Evolutionary conservation across 164 flowering plant species (phyloP).

Genomic region (Tinospora cordifolia): DNA sequence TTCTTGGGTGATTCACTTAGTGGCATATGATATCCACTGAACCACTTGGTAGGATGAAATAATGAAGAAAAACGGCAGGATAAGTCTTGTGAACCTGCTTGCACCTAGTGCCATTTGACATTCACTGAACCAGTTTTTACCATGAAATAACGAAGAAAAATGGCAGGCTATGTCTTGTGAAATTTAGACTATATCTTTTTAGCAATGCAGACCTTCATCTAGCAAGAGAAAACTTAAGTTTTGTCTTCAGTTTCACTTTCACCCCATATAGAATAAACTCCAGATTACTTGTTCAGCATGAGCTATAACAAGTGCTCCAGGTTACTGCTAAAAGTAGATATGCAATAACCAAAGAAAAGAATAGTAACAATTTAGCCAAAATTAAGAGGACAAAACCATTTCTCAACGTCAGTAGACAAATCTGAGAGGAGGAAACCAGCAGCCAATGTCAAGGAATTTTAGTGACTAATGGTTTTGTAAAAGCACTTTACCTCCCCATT

Average conservation of each 20-base stretch:
- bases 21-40: background rate
- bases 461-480: background rate
- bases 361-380: too few species aligned
- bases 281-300: background rate
- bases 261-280: background rate
- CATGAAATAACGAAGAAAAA: background rate
- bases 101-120: too few species aligned
- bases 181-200: background rate
- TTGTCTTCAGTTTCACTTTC: background rate
- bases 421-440: background rate
- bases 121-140: background rate
- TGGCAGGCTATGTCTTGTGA: background rate
- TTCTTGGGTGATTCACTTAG: background rate
- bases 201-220: too few species aligned
- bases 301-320: background rate
- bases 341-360: too few species aligned
- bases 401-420: too few species aligned
- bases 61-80: background rate
- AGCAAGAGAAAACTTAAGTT: background rate
- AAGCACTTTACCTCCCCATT: constrained; percentile 70
- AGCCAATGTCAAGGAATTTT: background rate
- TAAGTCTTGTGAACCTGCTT: background rate
- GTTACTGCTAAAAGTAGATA: too few species aligned
- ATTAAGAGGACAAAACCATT: background rate
- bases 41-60: background rate